These are phyloP conservation scores for Telopea speciosissima DNA, from an alignment of 177 flowering plant species.

Conservation along the genomic window DNA sequence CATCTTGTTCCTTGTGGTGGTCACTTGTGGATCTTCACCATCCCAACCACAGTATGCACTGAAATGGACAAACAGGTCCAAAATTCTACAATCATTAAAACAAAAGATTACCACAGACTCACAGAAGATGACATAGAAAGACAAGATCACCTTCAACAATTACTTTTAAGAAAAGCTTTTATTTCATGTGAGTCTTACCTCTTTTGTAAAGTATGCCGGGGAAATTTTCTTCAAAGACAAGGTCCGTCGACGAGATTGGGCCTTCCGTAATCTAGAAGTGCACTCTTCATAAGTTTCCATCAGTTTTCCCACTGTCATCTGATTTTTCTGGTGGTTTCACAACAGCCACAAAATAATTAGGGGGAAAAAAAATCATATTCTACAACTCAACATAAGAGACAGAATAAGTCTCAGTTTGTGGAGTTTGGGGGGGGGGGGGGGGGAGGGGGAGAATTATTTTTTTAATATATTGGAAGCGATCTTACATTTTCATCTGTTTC, in stretches of 20 bases:
- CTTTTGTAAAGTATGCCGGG: slow-evolving; percentile 79
- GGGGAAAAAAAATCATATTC: not conserved
- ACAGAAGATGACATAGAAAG: too few relatives aligned
- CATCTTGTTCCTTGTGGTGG: not conserved
- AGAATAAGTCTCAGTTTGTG: not conserved
- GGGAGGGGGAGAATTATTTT: too few relatives aligned
- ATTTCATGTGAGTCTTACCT: slow-evolving; percentile 36
- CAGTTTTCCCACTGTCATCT: slow-evolving; percentile 71
- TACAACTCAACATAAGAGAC: not conserved
- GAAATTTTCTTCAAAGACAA: slow-evolving; percentile 56
- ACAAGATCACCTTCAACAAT: too few relatives aligned
- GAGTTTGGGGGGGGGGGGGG: too few relatives aligned
- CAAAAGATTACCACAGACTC: too few relatives aligned
- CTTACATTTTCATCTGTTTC: slow-evolving; percentile 45
- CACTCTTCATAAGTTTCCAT: slow-evolving; percentile 69
- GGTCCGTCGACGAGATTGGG: slow-evolving; percentile 53
- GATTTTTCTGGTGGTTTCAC: slow-evolving; percentile 7
- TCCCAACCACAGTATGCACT: not conserved
- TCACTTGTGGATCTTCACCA: too few relatives aligned
- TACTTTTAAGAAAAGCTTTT: not conserved
- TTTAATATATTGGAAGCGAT: not conserved
- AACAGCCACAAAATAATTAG: not conserved
- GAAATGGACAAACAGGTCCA: not conserved
- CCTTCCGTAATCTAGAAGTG: slow-evolving; percentile 51
- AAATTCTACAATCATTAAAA: not conserved